A percentile compares a stretch with the other conserved stretches of the same genome.
Conservation (phyloP, 306 rosid genomes). For the Sicyos edulis region DNA sequence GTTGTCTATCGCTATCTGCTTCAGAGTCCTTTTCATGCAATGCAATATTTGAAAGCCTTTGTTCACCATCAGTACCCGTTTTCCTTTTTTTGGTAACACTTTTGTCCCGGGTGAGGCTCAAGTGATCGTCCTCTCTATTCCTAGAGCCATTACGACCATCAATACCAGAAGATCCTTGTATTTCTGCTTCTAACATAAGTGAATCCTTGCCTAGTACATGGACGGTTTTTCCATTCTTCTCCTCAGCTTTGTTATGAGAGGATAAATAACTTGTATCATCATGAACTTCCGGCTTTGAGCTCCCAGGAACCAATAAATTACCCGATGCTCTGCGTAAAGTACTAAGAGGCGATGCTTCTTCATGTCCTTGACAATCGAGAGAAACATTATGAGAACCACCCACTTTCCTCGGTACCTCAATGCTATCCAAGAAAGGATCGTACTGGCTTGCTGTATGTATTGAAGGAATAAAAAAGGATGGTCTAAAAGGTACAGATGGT, state of each 20-base stretch:
- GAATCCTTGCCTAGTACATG: conserved; percentile 40
- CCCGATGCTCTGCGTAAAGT: conserved; percentile 33
- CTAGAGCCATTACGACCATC: conserved; percentile 40
- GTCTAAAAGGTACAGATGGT: conserved; percentile 86
- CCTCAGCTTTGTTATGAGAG: conserved; percentile 59
- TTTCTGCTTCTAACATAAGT: conserved; percentile 47
- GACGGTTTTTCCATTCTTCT: conserved; percentile 34
- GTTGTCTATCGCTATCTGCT: conserved; percentile 38
- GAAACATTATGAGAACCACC: conserved; percentile 53
- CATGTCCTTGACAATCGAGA: conserved; percentile 40
- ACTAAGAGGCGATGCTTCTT: conserved; percentile 38
- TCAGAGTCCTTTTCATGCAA: conserved; percentile 35
- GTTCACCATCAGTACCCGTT: conserved; percentile 24
- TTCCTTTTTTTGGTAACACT: conserved; percentile 31
- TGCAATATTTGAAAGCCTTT: conserved; percentile 41
- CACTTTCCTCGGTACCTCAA: conserved; percentile 66
- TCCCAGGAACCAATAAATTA: conserved; percentile 42
- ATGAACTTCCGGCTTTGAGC: conserved; percentile 38
- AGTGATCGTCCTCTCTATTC: conserved; percentile 31
- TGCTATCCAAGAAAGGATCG: conserved; percentile 62
- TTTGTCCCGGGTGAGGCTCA: conserved; percentile 26
- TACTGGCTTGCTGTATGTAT: conserved; percentile 49
- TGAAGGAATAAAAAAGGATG: conserved; percentile 65
- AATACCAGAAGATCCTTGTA: conserved; percentile 38
- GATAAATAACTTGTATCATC: conserved; percentile 72